Percentiles rank a stretch among this genome's conserved stretches.
Conservation (phyloP, 192 early-diverging fungal genomes). For the Rhizophagus clarus region DNA sequence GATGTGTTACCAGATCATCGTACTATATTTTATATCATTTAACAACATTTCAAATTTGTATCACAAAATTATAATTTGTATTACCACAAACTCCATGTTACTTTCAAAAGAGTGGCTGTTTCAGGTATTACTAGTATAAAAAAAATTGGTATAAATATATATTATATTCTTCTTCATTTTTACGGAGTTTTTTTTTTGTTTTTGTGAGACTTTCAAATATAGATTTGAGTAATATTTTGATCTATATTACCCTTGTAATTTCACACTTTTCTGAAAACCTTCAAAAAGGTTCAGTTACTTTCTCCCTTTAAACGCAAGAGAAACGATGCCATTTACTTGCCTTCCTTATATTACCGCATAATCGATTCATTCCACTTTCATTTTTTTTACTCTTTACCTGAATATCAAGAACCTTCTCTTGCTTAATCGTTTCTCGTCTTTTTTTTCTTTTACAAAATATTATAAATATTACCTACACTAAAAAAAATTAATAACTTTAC, state of each 20-base stretch:
- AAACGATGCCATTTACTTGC: slow-evolving; percentile 32
- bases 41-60: too few relatives aligned
- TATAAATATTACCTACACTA: slow-evolving; percentile 11
- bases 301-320: slow-evolving; percentile 16
- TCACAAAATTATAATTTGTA: too few relatives aligned
- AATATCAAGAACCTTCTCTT: background rate
- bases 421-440: slow-evolving; percentile 15
- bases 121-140: too few relatives aligned
- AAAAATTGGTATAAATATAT: too few relatives aligned
- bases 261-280: slow-evolving; percentile 4
- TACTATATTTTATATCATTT: too few relatives aligned
- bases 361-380: background rate
- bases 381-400: background rate
- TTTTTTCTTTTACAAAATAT: slow-evolving; percentile 12
- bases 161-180: too few relatives aligned
- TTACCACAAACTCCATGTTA: too few relatives aligned
- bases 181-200: too few relatives aligned
- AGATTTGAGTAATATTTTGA: slow-evolving; percentile 21
- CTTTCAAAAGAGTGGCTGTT: too few relatives aligned
- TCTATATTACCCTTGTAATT: slow-evolving; percentile 27
- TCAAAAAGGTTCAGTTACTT: slow-evolving; percentile 8
- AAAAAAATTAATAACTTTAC: background rate
- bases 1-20: too few relatives aligned
- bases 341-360: slow-evolving; percentile 19
- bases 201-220: background rate